These are phyloP conservation scores for Begonia loranthoides DNA, from an alignment of 306 rosid species.

Conservation along the genomic window DNA sequence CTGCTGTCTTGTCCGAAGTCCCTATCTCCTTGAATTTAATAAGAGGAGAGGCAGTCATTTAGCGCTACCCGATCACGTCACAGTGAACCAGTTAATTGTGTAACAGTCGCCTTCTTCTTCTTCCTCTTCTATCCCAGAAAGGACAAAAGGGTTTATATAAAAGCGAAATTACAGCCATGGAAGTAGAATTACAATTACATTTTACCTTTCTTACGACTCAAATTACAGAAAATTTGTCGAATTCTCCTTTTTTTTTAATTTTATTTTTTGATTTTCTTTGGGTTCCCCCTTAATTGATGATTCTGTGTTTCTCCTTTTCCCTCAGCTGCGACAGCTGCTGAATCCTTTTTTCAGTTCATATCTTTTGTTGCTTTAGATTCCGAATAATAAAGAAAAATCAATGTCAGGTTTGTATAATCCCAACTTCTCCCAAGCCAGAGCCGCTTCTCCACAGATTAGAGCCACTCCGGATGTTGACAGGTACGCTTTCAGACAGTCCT, in stretches of 20 bases:
- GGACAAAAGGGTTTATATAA: too few species aligned
- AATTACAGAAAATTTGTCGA: too few species aligned
- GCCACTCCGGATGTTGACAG: slow-evolving; percentile 68
- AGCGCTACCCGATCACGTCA: too few species aligned
- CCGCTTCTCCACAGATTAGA: slow-evolving; percentile 95
- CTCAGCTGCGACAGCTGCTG: slow-evolving; percentile 42
- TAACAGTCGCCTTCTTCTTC: too few species aligned
- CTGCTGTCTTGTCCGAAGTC: too few species aligned
- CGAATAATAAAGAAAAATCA: slow-evolving; percentile 9
- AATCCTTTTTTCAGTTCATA: slow-evolving; percentile 30
- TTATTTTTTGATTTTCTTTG: not conserved
- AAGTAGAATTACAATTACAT: too few species aligned
- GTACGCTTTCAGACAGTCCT: slow-evolving; percentile 18
- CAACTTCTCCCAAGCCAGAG: slow-evolving; percentile 96
- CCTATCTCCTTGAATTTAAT: too few species aligned
- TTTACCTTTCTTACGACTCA: not conserved
- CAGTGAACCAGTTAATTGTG: too few species aligned
- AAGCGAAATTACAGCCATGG: too few species aligned
- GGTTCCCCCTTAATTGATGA: slow-evolving; percentile 33
- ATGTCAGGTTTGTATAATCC: slow-evolving; percentile 97
- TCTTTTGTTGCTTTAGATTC: slow-evolving; percentile 38
- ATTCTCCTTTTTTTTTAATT: not conserved
- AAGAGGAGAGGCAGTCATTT: too few species aligned
- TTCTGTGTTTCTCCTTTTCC: slow-evolving; percentile 43
- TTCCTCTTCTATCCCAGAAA: too few species aligned